Percentiles rank a stretch among this genome's conserved stretches.
These are phyloP conservation scores for Ogataea hybrid DNA, from an alignment of 1,139 yeast genomes.

Conservation along the genomic window DNA sequence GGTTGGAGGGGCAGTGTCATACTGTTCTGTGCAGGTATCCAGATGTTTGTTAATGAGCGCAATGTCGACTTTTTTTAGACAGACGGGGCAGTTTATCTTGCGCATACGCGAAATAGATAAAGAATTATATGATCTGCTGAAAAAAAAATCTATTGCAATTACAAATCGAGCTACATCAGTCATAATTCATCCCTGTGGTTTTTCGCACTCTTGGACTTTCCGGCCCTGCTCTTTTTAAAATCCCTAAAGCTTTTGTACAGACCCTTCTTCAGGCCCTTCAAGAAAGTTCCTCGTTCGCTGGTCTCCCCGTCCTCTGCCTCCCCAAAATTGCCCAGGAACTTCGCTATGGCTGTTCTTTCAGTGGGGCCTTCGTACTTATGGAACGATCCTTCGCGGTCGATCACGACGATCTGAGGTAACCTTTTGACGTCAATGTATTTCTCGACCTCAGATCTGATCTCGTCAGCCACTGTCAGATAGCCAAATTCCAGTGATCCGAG, in stretches of 20 bases:
- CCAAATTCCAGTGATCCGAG: conserved; percentile 46
- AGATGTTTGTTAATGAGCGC: conserved; percentile 30
- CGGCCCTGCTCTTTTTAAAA: conserved; percentile 17
- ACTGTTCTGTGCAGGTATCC: conserved; percentile 26
- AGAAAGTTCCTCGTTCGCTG: conserved; percentile 22
- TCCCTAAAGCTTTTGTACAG: conserved; percentile 23
- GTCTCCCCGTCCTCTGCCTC: conserved; percentile 28
- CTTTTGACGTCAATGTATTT: conserved; percentile 1
- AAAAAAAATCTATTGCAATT: too few relatives aligned
- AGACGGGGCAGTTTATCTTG: conserved; percentile 35
- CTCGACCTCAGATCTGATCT: conserved; percentile 5
- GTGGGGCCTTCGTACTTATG: conserved; percentile 18
- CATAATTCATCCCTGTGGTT: conserved; percentile 21
- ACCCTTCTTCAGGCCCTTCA: conserved; percentile 25
- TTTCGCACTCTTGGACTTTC: not conserved
- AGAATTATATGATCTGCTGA: not conserved
- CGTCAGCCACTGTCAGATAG: conserved; percentile 29
- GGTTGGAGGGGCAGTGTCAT: not conserved
- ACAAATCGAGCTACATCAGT: not conserved
- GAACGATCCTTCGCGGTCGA: conserved; percentile 17
- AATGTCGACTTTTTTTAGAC: conserved; percentile 27
- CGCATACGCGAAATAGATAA: conserved; percentile 21
- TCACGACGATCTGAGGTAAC: conserved; percentile 17
- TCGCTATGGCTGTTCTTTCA: conserved; percentile 17
- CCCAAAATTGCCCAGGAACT: conserved; percentile 22